phyloP scores from a whole-genome alignment of 164 flowering plant species.

The Stephania cephalantha region DNA sequence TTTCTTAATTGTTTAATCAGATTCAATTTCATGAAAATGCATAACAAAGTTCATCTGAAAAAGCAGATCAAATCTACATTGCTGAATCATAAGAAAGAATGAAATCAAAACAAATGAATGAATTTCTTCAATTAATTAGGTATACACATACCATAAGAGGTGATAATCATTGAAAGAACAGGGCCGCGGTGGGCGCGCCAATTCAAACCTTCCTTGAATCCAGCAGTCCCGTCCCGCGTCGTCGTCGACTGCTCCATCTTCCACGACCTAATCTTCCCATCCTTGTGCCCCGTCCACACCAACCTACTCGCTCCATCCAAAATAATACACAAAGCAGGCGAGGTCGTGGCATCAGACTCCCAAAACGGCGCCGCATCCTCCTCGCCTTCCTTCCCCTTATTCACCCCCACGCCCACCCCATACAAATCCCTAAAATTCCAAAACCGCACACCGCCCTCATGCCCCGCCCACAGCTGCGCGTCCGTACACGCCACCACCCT shows the following conservation, averaged over 20 bases:
- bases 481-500: conserved; percentile 64
- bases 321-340: conserved; percentile 56
- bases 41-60: no score
- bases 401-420: conserved; percentile 36
- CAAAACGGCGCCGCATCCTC: conserved; percentile 77
- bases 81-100: background rate
- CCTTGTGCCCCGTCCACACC: conserved; percentile 93
- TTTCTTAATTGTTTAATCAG: no score
- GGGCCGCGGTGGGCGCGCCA: conserved; percentile 90
- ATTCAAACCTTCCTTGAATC: conserved; percentile 58
- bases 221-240: conserved; percentile 19
- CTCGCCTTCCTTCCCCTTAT: conserved; percentile 42
- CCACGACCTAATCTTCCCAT: conserved; percentile 92
- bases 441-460: conserved; percentile 58
- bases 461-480: conserved; percentile 88
- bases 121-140: background rate
- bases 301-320: conserved; percentile 57
- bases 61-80: no score
- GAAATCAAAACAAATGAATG: background rate
- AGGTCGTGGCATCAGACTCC: conserved; percentile 53
- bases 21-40: no score
- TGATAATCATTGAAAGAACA: conserved; percentile 60
- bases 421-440: conserved; percentile 53
- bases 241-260: conserved; percentile 52
- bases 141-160: conserved; percentile 52